These are phyloP conservation scores for Blastobotrys malaysiensis DNA, from an alignment of 1,139 yeast species.

Conservation along the genomic window DNA sequence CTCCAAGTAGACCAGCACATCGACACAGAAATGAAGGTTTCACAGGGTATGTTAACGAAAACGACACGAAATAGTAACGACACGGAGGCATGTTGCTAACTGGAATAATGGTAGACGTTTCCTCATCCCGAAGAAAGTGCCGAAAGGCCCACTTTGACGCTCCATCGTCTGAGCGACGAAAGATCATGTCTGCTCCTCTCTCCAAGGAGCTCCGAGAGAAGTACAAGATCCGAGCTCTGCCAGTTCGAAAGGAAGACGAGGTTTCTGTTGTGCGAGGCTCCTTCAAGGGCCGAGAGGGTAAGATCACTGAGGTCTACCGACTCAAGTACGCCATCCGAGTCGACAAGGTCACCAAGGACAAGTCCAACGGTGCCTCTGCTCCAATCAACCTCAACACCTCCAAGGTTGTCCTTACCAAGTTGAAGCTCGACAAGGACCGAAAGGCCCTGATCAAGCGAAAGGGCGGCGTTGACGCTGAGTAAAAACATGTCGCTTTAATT, in stretches of 20 bases:
- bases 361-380: slow-evolving; percentile 96
- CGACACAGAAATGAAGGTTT: slow-evolving; percentile 32
- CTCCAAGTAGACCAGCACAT: slow-evolving; percentile 9
- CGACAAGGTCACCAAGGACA: slow-evolving; percentile 96
- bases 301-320: slow-evolving; percentile 97
- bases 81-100: slow-evolving; percentile 4
- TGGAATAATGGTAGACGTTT: slow-evolving; percentile 54
- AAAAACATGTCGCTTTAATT: slow-evolving; percentile 27
- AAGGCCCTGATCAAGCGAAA: slow-evolving; percentile 93
- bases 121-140: slow-evolving; percentile 98
- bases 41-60: slow-evolving; percentile 28
- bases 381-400: slow-evolving; percentile 99
- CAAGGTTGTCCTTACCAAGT: slow-evolving; percentile 97
- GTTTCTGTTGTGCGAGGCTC: slow-evolving; percentile 97
- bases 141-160: slow-evolving; percentile 99
- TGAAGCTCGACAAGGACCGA: slow-evolving; percentile 98
- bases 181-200: slow-evolving; percentile 95
- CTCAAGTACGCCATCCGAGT: slow-evolving; percentile 94
- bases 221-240: slow-evolving; percentile 93
- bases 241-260: slow-evolving; percentile 98
- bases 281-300: slow-evolving; percentile 99
- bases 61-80: background rate
- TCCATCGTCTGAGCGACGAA: slow-evolving; percentile 95
- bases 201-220: slow-evolving; percentile 98
- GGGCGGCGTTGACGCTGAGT: slow-evolving; percentile 74